Conservation (phyloP, 2,329 filamentous ascomycete genomes). For the Penicillium crustosum region DNA sequence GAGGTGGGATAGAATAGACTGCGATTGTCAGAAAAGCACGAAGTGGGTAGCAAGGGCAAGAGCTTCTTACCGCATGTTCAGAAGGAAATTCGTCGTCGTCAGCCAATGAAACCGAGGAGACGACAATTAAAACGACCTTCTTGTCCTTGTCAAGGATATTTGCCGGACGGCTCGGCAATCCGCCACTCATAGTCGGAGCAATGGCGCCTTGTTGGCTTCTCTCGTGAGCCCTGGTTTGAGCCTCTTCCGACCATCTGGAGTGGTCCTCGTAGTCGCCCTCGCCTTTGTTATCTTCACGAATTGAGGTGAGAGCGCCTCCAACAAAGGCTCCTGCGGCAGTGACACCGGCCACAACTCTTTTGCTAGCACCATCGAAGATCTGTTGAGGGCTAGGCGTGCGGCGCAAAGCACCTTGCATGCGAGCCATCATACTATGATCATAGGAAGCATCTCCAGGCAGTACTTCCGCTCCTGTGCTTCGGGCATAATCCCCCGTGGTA, state of each 20-base stretch:
- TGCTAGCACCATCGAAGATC: slow-evolving; percentile 79
- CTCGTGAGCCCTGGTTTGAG: slow-evolving; percentile 60
- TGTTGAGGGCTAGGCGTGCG: slow-evolving; percentile 85
- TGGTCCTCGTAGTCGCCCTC: slow-evolving; percentile 79
- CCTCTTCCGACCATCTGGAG: slow-evolving; percentile 90
- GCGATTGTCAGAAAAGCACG: slow-evolving; percentile 13
- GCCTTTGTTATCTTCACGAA: slow-evolving; percentile 77
- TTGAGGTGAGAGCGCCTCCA: slow-evolving; percentile 77
- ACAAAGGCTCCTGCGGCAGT: slow-evolving; percentile 80
- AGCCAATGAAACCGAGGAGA: slow-evolving; percentile 68
- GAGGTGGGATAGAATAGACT: slow-evolving; percentile 88
- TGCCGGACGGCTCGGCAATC: slow-evolving; percentile 35
- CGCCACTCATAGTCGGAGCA: slow-evolving; percentile 31
- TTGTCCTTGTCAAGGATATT: slow-evolving; percentile 50
- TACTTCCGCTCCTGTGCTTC: slow-evolving; percentile 36
- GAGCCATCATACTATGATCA: slow-evolving; percentile 65
- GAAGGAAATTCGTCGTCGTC: slow-evolving; percentile 57
- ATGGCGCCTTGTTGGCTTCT: slow-evolving; percentile 28
- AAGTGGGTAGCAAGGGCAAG: background rate
- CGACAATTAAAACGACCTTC: slow-evolving; percentile 83
- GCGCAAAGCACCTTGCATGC: slow-evolving; percentile 77
- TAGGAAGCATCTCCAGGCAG: slow-evolving; percentile 40
- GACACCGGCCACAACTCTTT: slow-evolving; percentile 75
- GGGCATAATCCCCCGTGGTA: slow-evolving; percentile 32
- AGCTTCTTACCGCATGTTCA: slow-evolving; percentile 73